Evolutionary conservation across 352 stramenopile genomes (phyloP), one percentile per base, ranked within the genome.

Genomic region (Pythium volutum): DNA sequence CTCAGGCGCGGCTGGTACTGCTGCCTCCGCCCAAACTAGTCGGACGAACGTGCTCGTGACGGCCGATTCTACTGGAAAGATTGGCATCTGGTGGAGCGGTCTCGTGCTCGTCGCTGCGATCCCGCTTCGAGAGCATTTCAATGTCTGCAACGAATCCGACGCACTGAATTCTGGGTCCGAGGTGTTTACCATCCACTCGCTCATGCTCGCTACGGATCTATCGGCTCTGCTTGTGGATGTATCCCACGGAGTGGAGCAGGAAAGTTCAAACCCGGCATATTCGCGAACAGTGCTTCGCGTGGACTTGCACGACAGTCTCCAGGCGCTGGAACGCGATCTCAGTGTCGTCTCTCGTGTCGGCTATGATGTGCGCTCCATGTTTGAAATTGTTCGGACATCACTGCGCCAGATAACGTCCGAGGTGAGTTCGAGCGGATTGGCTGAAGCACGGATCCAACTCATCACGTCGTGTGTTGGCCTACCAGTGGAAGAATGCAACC

Each of bases 401-500:
- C n/a, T 69, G 3, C 23, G 60, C 10, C 70, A 89, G 64, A 75
- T 91, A 51, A 36, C 29, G 2, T 75, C 65, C 4, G 81, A 88
- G 67, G 70, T 73, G 61, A 16, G 46, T 53, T 3, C 33, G 14
- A 43, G 18, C 14, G n/a, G n/a, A 43, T n/a, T 14, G n/a, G 23
- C 18, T 48, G 42, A 27, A 14, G 10, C 11, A 48, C 7, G 18
- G 18, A 16, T 48, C 18, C 18, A n/a, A 29, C 18, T 29, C 11
- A 48, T 14, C 18, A 27, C 15, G 18, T 48, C 11, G 4, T 27
- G 25, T 51, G 9, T 36, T 31, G 20, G 31, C 12, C n/a, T 48
- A 36, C 11, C 39, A 79, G 68, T 92, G 83, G 83, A 90, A 89
- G 69, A 89, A 79, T 55, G 79, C 83, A n/a, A 89, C 69, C 8